Evolutionary conservation across 2,329 filamentous ascomycete genomes (phyloP), one percentile per base, ranked within the genome.

Genomic region (Fusarium sp.): DNA sequence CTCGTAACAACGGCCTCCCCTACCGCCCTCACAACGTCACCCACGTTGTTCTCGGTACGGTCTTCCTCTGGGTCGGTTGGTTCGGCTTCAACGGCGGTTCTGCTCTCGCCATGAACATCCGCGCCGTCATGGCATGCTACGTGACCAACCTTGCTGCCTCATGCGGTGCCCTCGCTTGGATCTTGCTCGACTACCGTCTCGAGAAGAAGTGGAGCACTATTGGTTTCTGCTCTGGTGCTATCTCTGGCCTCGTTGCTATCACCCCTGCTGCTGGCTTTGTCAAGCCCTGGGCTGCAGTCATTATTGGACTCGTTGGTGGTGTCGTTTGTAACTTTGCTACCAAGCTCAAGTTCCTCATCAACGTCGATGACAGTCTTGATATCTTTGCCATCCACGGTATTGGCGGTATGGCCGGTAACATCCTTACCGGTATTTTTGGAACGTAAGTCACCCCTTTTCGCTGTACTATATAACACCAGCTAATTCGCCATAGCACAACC

Each of bases 61-160:
- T 90, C 25, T 86, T 91, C 79, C 85, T 97, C 48, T 97, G 94
- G 94, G 92, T 97, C 43, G 94, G 94, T 59, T 97, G 94, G 94
- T 96, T 97, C 77, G 94, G 94, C 47, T 97, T 97, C 87, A 97
- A 97, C 79, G 94, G 92, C 53, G 94, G 94, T 65, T 87, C 91
- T 5, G 94, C 93, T 4, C 84, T 96, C 41, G 86, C 87, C 60
- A 91, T 93, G 67, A 97, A 96, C 81, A 82, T 97, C 72, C 92
- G 94, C 62, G 92, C 94, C 53, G 85, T 97, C 77, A 95, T 97
- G 91, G 94, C 94, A 53, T 91, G 91, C 73, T 87, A 96, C 48
- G 92, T 95, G 66, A 97, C 94, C 60, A 95, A 97, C 80, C 83
- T 97, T 21, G 90, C 94, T 43, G 94, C 94, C 20, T 92, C 89